Evolutionary conservation across 495 filamentous ascomycete genomes (phyloP).

Genomic region (Daldinia vernicosa): DNA sequence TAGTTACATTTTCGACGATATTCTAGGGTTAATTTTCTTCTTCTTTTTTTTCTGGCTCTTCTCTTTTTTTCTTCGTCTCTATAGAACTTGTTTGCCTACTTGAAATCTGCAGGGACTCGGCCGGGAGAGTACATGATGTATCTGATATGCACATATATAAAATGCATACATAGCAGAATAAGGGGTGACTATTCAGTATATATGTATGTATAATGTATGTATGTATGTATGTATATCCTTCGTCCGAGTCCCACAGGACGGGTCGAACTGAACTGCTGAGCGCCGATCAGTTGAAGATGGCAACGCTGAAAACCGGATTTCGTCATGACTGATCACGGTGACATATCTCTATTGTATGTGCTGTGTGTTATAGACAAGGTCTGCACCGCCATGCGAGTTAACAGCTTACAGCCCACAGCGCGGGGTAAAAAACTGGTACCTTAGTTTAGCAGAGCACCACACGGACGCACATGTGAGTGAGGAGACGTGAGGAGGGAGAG

Average conservation of each 20-base stretch:
- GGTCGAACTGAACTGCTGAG: not conserved
- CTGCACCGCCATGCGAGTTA: not conserved
- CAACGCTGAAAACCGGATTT: slow-evolving; percentile 35
- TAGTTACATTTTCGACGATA: not conserved
- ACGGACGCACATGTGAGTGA: not conserved
- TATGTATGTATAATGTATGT: too few relatives aligned
- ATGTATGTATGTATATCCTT: not conserved
- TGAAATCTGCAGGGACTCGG: slow-evolving; percentile 14
- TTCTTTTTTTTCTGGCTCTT: not conserved
- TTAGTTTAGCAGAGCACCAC: not conserved
- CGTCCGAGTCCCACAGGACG: not conserved
- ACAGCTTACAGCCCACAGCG: slow-evolving; percentile 12
- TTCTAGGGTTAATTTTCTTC: not conserved
- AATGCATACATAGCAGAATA: not conserved
- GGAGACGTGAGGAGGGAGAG: not conserved
- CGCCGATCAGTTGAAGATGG: slow-evolving; percentile 22
- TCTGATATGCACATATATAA: not conserved
- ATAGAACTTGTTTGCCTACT: not conserved
- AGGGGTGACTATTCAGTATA: not conserved
- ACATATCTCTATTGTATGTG: slow-evolving; percentile 8
- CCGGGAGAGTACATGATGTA: not conserved
- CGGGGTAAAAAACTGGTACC: slow-evolving; percentile 23
- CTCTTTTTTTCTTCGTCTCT: not conserved
- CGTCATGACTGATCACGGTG: slow-evolving; percentile 33
- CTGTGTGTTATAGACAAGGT: not conserved